phyloP scores from a whole-genome alignment of 208 protist species.

The Naegleria lovaniensis region DNA sequence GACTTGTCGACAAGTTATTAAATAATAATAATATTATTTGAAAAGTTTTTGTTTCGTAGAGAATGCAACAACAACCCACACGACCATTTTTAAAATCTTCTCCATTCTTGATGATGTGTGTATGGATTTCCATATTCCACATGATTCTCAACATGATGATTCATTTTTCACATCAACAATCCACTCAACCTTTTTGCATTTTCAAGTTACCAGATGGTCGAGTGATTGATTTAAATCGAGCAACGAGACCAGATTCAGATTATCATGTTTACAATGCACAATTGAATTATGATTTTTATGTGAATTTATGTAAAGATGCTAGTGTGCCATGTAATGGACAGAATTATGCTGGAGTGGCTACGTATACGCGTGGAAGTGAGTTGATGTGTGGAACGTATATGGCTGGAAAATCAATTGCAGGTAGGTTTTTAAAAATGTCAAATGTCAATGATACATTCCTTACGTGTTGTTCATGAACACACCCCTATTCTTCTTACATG shows the following conservation, averaged over 20 bases:
- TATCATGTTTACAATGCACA: not conserved
- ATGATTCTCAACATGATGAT: too few relatives aligned
- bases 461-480: too few relatives aligned
- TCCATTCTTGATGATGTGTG: too few relatives aligned
- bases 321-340: not conserved
- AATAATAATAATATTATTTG: too few relatives aligned
- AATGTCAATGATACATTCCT: too few relatives aligned
- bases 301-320: not conserved
- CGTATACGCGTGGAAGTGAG: not conserved
- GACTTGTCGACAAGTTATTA: too few relatives aligned
- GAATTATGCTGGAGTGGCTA: not conserved
- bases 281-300: not conserved
- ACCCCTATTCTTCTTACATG: too few relatives aligned
- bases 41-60: too few relatives aligned
- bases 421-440: too few relatives aligned
- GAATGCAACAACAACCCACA: too few relatives aligned
- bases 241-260: not conserved
- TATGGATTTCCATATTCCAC: too few relatives aligned
- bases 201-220: not conserved
- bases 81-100: too few relatives aligned
- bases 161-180: not conserved
- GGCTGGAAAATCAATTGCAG: not conserved
- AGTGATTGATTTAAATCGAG: not conserved
- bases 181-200: not conserved
- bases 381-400: not conserved